Percentiles rank a stretch among this genome's conserved stretches.
Evolutionary conservation across 352 stramenopile species (phyloP).

Genomic region (Thalassiosira livingstoniorum): DNA sequence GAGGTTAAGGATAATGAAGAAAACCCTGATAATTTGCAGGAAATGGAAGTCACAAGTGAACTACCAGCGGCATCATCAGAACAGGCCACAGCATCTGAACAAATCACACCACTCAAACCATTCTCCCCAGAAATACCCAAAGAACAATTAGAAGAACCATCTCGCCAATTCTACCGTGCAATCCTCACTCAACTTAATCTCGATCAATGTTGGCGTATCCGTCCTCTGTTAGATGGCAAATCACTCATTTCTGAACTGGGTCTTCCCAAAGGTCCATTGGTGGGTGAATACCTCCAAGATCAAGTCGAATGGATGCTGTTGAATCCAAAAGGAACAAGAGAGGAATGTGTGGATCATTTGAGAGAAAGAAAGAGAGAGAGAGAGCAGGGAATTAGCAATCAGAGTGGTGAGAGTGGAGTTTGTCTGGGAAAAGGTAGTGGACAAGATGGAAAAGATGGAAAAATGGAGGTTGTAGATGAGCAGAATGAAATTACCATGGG

Average conservation of each 20-base stretch:
- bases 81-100: too few relatives aligned
- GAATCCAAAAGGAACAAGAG: constrained; percentile 71
- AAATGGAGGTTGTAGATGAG: constrained; percentile 4
- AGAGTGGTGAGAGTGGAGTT: not conserved
- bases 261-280: constrained; percentile 64
- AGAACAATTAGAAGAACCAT: constrained; percentile 38
- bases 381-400: constrained; percentile 26
- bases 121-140: not conserved
- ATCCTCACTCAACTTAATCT: constrained; percentile 65
- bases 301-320: constrained; percentile 80
- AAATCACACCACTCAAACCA: too few relatives aligned
- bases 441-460: constrained; percentile 12
- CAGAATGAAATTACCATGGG: constrained; percentile 12
- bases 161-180: constrained; percentile 56
- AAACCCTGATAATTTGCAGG: too few relatives aligned
- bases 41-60: too few relatives aligned
- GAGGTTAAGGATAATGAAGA: too few relatives aligned
- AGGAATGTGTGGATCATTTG: constrained; percentile 69
- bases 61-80: too few relatives aligned
- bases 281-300: constrained; percentile 77
- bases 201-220: constrained; percentile 76
- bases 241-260: constrained; percentile 71
- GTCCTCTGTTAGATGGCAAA: constrained; percentile 79
- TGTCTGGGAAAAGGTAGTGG: not conserved
- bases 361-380: constrained; percentile 51